Percentiles rank a stretch among this genome's conserved stretches.
These are phyloP conservation scores for Alternaria brassicicola DNA, from an alignment of 2,329 filamentous ascomycete genomes.

Conservation along the genomic window DNA sequence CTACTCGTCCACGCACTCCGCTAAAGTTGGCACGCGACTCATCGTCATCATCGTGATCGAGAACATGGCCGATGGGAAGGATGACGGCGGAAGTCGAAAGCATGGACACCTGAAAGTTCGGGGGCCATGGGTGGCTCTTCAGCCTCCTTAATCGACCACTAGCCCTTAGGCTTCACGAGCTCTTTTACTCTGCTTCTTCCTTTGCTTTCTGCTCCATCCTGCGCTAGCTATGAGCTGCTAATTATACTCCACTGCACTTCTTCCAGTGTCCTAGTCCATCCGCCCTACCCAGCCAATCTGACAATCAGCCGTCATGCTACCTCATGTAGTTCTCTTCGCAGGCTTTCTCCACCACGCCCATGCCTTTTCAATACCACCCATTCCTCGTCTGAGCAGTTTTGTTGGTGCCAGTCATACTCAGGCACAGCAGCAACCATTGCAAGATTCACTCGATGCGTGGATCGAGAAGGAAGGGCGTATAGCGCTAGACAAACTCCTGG, in stretches of 20 bases:
- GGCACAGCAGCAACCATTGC: slow-evolving; percentile 35
- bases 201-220: background rate
- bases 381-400: slow-evolving; percentile 23
- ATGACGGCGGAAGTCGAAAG: slow-evolving; percentile 6
- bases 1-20: slow-evolving; percentile 12
- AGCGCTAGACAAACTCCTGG: slow-evolving; percentile 48
- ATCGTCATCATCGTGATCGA: slow-evolving; percentile 9
- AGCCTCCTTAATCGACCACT: slow-evolving; percentile 8
- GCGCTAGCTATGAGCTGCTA: slow-evolving; percentile 5
- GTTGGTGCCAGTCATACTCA: slow-evolving; percentile 23
- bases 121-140: slow-evolving; percentile 1
- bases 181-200: background rate
- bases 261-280: background rate
- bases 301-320: slow-evolving; percentile 12
- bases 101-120: background rate
- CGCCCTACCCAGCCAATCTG: background rate
- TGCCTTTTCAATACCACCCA: slow-evolving; percentile 40
- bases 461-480: slow-evolving; percentile 45
- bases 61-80: background rate
- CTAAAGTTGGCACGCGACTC: slow-evolving; percentile 15
- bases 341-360: slow-evolving; percentile 21
- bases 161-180: background rate
- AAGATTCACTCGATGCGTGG: slow-evolving; percentile 44
- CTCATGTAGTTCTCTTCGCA: slow-evolving; percentile 10
- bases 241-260: background rate